These are phyloP conservation scores for Pyrus bretschneideri DNA, from an alignment of 306 rosid genomes.

Conservation along the genomic window DNA sequence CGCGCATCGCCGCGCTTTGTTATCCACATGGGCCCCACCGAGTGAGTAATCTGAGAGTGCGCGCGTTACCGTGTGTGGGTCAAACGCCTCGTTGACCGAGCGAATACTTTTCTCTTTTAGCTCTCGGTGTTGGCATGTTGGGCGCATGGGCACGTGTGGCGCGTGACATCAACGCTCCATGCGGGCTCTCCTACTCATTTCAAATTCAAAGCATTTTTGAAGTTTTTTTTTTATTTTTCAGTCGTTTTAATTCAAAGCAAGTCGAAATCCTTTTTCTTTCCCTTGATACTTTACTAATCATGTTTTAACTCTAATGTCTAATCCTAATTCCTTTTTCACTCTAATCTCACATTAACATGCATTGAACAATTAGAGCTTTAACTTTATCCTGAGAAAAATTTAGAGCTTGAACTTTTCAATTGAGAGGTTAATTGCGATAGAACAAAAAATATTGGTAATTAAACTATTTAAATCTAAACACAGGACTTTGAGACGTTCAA, in stretches of 20 bases:
- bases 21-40: constrained; percentile 28
- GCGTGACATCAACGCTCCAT: constrained; percentile 25
- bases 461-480: background rate
- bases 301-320: too few species aligned
- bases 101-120: constrained; percentile 6
- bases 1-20: constrained; percentile 14
- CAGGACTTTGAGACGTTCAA: background rate
- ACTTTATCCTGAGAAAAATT: too few species aligned
- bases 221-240: background rate
- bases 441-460: background rate
- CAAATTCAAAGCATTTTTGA: background rate
- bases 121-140: background rate
- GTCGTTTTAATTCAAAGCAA: too few species aligned
- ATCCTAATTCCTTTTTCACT: too few species aligned
- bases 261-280: too few species aligned
- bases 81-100: constrained; percentile 51
- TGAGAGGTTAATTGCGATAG: too few species aligned
- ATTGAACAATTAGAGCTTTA: too few species aligned
- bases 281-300: too few species aligned
- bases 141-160: constrained; percentile 14
- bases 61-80: constrained; percentile 11
- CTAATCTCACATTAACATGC: too few species aligned
- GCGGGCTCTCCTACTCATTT: background rate
- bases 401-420: too few species aligned
- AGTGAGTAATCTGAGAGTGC: background rate